These are phyloP conservation scores for Fusarium algeriense DNA, from an alignment of 2,329 filamentous ascomycete species.

Conservation along the genomic window DNA sequence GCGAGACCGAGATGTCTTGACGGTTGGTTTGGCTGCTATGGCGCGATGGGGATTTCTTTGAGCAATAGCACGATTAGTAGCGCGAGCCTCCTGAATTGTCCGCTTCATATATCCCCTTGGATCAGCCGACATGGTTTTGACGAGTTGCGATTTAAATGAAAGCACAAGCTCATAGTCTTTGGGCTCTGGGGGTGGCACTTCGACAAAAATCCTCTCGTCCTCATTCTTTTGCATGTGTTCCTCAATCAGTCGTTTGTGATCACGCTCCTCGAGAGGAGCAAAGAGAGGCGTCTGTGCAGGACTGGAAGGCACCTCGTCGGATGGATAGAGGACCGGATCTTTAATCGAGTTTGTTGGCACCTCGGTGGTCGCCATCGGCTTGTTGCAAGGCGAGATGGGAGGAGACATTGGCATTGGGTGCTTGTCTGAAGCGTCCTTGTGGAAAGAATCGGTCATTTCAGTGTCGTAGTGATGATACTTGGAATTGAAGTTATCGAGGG, in stretches of 20 bases:
- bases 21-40: constrained; percentile 55
- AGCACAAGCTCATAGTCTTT: constrained; percentile 68
- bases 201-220: constrained; percentile 55
- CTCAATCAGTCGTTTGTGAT: constrained; percentile 40
- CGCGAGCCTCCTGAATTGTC: constrained; percentile 63
- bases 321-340: constrained; percentile 71
- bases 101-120: constrained; percentile 62
- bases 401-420: constrained; percentile 64
- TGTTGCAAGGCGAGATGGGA: constrained; percentile 66
- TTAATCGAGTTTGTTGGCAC: constrained; percentile 51
- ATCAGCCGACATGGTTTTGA: constrained; percentile 59
- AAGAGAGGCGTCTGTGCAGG: constrained; percentile 65
- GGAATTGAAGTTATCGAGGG: constrained; percentile 65
- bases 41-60: constrained; percentile 55
- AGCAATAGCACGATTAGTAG: constrained; percentile 57
- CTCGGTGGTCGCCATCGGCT: constrained; percentile 52
- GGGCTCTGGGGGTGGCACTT: constrained; percentile 60
- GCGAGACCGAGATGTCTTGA: constrained; percentile 50
- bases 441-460: constrained; percentile 32
- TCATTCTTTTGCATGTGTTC: constrained; percentile 47
- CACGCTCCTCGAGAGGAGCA: constrained; percentile 51
- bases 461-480: constrained; percentile 21
- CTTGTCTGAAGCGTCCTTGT: constrained; percentile 48
- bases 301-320: constrained; percentile 55
- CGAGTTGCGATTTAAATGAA: constrained; percentile 65